Conservation (phyloP, 495 filamentous ascomycete species). For the Penicillium steckii region DNA sequence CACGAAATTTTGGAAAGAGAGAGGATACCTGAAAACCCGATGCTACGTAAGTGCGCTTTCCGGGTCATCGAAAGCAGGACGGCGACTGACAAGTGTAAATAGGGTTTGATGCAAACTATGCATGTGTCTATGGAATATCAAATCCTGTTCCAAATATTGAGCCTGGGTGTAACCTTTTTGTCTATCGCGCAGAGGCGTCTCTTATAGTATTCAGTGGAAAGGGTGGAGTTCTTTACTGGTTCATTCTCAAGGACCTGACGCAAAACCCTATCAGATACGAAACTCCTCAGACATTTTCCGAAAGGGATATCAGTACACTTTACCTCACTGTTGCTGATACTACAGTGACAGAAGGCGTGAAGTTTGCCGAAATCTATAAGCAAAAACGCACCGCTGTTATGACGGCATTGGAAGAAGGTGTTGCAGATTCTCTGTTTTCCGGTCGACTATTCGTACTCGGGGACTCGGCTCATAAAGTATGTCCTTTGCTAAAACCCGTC, state of each 20-base stretch:
- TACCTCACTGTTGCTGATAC: not conserved
- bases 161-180: not conserved
- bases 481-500: not conserved
- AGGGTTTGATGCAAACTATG: not conserved
- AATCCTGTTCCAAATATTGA: not conserved
- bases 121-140: not conserved
- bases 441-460: not conserved
- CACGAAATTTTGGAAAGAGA: constrained; percentile 33
- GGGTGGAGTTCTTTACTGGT: not conserved
- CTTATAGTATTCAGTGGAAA: not conserved
- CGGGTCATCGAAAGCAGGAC: too few relatives aligned
- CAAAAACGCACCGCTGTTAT: not conserved
- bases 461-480: not conserved
- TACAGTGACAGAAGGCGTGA: not conserved
- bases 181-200: not conserved
- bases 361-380: not conserved
- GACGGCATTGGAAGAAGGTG: not conserved
- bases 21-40: not conserved
- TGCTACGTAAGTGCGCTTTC: not conserved
- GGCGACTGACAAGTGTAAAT: not conserved
- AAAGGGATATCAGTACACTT: not conserved
- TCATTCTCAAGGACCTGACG: not conserved
- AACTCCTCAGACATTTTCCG: not conserved
- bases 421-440: not conserved
- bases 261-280: not conserved